Percentiles rank a stretch among this genome's conserved stretches.
Evolutionary conservation across 1,284 basidiomycete species (phyloP).

Genomic region (Caloboletus firmus): DNA sequence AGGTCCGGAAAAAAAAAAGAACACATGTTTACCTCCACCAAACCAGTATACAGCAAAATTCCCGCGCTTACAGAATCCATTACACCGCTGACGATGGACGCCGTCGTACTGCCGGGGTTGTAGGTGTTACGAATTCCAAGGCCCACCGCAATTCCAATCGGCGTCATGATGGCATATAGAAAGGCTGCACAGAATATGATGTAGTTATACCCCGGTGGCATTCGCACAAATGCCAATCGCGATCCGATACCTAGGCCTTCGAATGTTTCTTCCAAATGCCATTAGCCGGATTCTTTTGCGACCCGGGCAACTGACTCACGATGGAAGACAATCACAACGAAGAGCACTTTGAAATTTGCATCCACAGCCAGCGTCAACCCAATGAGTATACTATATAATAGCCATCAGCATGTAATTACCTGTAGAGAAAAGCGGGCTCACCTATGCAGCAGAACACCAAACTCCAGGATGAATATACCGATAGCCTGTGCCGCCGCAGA

Average conservation of each 20-base stretch:
- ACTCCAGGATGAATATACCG: slow-evolving; percentile 85
- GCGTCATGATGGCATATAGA: slow-evolving; percentile 80
- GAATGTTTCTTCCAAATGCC: slow-evolving; percentile 65
- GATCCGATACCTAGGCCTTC: slow-evolving; percentile 91
- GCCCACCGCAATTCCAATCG: slow-evolving; percentile 80
- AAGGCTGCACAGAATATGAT: slow-evolving; percentile 66
- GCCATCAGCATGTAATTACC: not conserved
- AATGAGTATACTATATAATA: slow-evolving; percentile 66
- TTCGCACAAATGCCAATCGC: slow-evolving; percentile 71
- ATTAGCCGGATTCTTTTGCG: slow-evolving; percentile 5
- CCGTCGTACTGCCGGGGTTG: slow-evolving; percentile 74
- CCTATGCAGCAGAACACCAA: slow-evolving; percentile 90
- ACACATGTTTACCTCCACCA: slow-evolving; percentile 68
- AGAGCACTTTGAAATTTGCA: slow-evolving; percentile 78
- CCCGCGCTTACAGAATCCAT: slow-evolving; percentile 87
- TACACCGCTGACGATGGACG: slow-evolving; percentile 79
- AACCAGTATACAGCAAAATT: slow-evolving; percentile 87
- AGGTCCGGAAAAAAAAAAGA: not conserved
- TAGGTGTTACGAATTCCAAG: slow-evolving; percentile 82
- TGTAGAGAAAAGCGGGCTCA: slow-evolving; percentile 15
- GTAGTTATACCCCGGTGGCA: slow-evolving; percentile 61
- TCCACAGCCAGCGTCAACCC: slow-evolving; percentile 92
- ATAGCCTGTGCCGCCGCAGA: slow-evolving; percentile 73
- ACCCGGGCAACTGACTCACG: slow-evolving; percentile 47
- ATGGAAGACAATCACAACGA: slow-evolving; percentile 90